Conservation (phyloP, 169 alveolate genomes). For the Eimeria maxima region DNA sequence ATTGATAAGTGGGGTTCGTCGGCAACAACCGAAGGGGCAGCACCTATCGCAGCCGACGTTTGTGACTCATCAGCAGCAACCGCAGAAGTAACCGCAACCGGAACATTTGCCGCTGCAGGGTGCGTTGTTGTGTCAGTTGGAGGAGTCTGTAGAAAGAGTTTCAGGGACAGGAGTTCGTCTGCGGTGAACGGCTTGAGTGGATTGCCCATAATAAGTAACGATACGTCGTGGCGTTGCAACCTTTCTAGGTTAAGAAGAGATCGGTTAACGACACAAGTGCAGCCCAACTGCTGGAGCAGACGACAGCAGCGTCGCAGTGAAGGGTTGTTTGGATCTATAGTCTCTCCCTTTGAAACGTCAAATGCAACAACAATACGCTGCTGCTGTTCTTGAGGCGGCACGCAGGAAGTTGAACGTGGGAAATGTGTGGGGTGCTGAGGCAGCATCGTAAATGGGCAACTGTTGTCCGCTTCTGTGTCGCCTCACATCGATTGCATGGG, state of each 20-base stretch:
- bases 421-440: background rate
- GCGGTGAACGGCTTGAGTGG: slow-evolving; percentile 51
- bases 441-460: background rate
- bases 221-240: slow-evolving; percentile 40
- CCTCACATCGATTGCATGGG: background rate
- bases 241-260: slow-evolving; percentile 1
- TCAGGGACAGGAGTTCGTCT: slow-evolving; percentile 19
- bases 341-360: slow-evolving; percentile 40
- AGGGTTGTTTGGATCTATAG: slow-evolving; percentile 28
- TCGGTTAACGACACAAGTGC: slow-evolving; percentile 17
- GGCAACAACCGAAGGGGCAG: background rate
- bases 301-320: slow-evolving; percentile 50
- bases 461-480: background rate
- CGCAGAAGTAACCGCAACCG: background rate
- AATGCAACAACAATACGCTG: slow-evolving; percentile 52
- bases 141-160: slow-evolving; percentile 25
- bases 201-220: slow-evolving; percentile 39
- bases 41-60: background rate
- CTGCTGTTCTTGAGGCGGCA: slow-evolving; percentile 30
- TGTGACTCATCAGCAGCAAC: background rate
- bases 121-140: background rate
- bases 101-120: background rate
- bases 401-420: background rate
- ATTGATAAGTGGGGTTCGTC: background rate
- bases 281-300: slow-evolving; percentile 42